A percentile compares a stretch with the other conserved stretches of the same genome.
These are phyloP conservation scores for Fraxinus albicans DNA, from an alignment of 305 asterid species.

Conservation along the genomic window DNA sequence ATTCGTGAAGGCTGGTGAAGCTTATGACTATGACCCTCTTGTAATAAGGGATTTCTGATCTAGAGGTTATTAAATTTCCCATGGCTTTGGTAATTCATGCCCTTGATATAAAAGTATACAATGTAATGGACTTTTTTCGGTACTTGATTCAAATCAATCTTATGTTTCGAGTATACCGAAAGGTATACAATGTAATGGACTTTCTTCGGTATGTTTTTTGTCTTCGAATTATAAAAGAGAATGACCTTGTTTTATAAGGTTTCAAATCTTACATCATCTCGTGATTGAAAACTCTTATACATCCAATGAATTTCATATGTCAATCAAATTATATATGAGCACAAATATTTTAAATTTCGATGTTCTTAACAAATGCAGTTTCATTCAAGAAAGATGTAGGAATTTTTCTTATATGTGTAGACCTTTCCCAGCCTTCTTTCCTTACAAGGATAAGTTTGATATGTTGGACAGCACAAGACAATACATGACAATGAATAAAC, in stretches of 20 bases:
- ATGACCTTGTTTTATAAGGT: neutral
- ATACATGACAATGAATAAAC: too few species aligned
- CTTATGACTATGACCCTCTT: constrained; percentile 52
- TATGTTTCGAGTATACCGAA: neutral
- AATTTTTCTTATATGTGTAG: too few species aligned
- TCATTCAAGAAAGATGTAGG: too few species aligned
- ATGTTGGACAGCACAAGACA: too few species aligned
- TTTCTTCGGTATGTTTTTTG: neutral
- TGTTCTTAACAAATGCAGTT: neutral
- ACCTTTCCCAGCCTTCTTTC: too few species aligned
- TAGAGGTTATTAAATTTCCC: neutral
- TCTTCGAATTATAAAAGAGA: neutral
- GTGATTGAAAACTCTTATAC: neutral
- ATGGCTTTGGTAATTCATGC: neutral
- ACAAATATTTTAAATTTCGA: too few species aligned
- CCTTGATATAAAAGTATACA: neutral
- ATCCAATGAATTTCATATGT: neutral
- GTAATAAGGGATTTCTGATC: constrained; percentile 34
- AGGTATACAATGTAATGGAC: neutral
- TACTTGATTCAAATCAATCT: neutral
- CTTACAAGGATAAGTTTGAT: too few species aligned
- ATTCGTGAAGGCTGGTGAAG: constrained; percentile 78
- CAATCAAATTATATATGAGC: neutral
- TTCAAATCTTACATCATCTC: neutral
- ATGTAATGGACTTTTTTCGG: neutral